Conservation (phyloP, 345 rosid species). For the Eucalyptus regnans region DNA sequence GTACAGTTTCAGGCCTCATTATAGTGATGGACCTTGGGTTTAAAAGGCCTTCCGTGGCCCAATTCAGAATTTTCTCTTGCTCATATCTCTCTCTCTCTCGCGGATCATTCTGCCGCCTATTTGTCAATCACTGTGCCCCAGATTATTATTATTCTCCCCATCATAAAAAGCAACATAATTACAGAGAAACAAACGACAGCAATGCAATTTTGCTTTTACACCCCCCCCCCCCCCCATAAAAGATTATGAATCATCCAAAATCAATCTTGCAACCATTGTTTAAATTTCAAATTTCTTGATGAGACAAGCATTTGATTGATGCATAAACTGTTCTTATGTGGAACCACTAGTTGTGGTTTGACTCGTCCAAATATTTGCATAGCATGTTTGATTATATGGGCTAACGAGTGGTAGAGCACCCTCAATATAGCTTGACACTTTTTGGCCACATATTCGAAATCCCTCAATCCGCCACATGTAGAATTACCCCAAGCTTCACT, state of each 20-base stretch:
- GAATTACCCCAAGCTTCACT: background rate
- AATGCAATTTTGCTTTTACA: background rate
- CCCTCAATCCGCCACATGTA: background rate
- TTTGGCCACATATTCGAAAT: too few species aligned
- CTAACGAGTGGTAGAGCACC: background rate
- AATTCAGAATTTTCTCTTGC: background rate
- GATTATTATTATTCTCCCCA: background rate
- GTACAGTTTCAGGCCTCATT: background rate
- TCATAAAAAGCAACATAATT: background rate
- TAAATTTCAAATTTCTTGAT: background rate
- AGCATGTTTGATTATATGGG: background rate
- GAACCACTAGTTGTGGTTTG: background rate
- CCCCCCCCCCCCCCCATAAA: fast-evolving
- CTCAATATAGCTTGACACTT: background rate
- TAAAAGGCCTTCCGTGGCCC: background rate
- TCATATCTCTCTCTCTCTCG: background rate
- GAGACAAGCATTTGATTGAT: background rate
- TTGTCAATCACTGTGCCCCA: background rate
- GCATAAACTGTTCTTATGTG: background rate
- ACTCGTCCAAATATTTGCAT: background rate
- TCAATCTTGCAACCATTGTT: background rate
- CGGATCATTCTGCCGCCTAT: background rate
- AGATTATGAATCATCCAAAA: background rate
- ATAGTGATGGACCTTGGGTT: background rate
- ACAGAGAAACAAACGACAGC: background rate